phyloP scores from a whole-genome alignment of 2,329 filamentous ascomycete species.

The Pseudogymnoascus sp. region DNA sequence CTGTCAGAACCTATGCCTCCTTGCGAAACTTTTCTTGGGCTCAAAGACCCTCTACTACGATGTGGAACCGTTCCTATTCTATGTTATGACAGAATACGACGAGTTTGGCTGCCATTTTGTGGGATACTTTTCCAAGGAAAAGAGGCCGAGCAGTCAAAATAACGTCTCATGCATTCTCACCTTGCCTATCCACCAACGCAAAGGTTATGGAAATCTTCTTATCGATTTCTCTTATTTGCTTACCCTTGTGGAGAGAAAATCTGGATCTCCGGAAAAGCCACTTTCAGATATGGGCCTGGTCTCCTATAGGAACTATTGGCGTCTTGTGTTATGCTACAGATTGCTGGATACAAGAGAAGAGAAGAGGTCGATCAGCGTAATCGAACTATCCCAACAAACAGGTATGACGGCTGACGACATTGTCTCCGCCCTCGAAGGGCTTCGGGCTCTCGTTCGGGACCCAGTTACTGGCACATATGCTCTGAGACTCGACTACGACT shows the following conservation, averaged over 20 bases:
- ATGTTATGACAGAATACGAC: slow-evolving; percentile 92
- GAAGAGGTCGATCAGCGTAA: slow-evolving; percentile 46
- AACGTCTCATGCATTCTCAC: slow-evolving; percentile 98
- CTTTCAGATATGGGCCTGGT: slow-evolving; percentile 96
- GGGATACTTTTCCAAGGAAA: slow-evolving; percentile 99
- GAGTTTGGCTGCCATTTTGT: slow-evolving; percentile 91
- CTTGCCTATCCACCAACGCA: slow-evolving; percentile 90
- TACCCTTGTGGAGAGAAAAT: slow-evolving; percentile 85
- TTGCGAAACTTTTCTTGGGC: slow-evolving; percentile 95
- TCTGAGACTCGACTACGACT: slow-evolving; percentile 74
- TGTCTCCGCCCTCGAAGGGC: slow-evolving; percentile 81
- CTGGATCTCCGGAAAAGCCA: slow-evolving; percentile 92
- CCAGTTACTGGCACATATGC: slow-evolving; percentile 83
- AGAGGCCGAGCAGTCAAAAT: slow-evolving; percentile 86
- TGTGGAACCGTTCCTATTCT: slow-evolving; percentile 93
- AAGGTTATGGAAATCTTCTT: slow-evolving; percentile 90
- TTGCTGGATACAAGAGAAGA: slow-evolving; percentile 55
- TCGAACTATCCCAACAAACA: slow-evolving; percentile 73
- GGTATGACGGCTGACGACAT: slow-evolving; percentile 96
- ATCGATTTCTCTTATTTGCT: slow-evolving; percentile 98
- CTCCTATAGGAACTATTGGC: slow-evolving; percentile 97
- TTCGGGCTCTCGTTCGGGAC: slow-evolving; percentile 83
- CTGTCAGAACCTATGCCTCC: slow-evolving; percentile 91
- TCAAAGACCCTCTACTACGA: slow-evolving; percentile 98
- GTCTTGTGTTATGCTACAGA: slow-evolving; percentile 77